These are phyloP conservation scores for Torulaspora gathmanii DNA, from an alignment of 805 yeast genomes.

Conservation along the genomic window DNA sequence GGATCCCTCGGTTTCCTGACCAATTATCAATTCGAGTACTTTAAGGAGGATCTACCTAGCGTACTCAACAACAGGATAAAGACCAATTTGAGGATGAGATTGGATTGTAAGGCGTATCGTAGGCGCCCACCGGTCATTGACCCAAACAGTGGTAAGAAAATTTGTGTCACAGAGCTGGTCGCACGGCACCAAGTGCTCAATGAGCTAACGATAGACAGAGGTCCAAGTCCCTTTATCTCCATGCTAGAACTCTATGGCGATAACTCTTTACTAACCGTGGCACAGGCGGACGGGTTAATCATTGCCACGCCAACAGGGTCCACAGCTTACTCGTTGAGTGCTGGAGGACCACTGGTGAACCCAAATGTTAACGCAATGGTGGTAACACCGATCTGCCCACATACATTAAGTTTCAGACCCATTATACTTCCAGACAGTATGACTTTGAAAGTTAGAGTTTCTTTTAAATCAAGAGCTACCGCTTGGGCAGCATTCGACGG, in stretches of 20 bases:
- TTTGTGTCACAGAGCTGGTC: conserved; percentile 29
- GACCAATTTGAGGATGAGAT: conserved; percentile 79
- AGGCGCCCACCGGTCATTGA: conserved; percentile 33
- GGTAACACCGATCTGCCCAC: conserved; percentile 95
- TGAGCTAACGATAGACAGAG: conserved; percentile 87
- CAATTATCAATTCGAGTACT: conserved; percentile 73
- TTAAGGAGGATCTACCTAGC: conserved; percentile 50
- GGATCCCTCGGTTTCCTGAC: conserved; percentile 94
- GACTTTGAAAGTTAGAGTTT: conserved; percentile 76
- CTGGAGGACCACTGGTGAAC: conserved; percentile 92
- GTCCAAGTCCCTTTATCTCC: conserved; percentile 89
- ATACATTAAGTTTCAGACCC: conserved; percentile 88
- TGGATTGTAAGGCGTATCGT: conserved; percentile 69
- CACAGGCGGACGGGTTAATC: conserved; percentile 91
- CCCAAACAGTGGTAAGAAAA: conserved; percentile 44
- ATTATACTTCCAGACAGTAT: conserved; percentile 90
- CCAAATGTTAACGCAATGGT: conserved; percentile 91
- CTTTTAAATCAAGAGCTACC: conserved; percentile 73
- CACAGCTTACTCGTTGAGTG: conserved; percentile 90
- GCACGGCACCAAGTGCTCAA: conserved; percentile 76
- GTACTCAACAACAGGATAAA: conserved; percentile 68
- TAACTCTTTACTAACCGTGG: conserved; percentile 75
- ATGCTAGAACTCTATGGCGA: conserved; percentile 88
- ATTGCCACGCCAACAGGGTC: conserved; percentile 95
- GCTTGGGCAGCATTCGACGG: conserved; percentile 99